A percentile compares a stretch with the other conserved stretches of the same genome.
Evolutionary conservation across 2,329 filamentous ascomycete genomes (phyloP).

Genomic region (Fusarium palustre): DNA sequence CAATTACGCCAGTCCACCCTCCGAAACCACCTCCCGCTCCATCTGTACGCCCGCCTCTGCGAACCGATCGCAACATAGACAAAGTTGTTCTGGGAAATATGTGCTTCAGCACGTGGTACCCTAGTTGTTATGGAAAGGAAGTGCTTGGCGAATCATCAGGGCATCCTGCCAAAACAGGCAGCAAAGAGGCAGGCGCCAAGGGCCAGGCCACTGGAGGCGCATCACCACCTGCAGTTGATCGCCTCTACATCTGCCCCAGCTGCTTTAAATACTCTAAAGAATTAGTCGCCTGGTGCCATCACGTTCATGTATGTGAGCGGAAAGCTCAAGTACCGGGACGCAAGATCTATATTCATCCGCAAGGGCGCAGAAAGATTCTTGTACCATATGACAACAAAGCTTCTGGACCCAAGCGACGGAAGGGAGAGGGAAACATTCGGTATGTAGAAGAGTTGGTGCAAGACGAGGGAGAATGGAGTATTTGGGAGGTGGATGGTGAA

Average conservation of each 20-base stretch:
- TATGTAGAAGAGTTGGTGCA: constrained; percentile 59
- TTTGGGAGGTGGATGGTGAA: constrained; percentile 94
- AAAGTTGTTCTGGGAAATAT: constrained; percentile 88
- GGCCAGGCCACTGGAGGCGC: constrained; percentile 45
- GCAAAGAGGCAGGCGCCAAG: constrained; percentile 47
- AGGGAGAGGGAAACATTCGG: constrained; percentile 52
- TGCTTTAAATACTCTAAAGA: constrained; percentile 92
- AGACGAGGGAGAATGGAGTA: constrained; percentile 80
- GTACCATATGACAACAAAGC: constrained; percentile 50
- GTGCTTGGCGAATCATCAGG: constrained; percentile 65
- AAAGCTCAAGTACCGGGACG: constrained; percentile 69
- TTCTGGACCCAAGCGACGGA: constrained; percentile 54
- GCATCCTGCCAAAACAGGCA: constrained; percentile 46
- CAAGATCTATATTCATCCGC: constrained; percentile 77
- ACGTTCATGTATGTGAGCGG: constrained; percentile 68
- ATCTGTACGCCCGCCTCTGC: constrained; percentile 52
- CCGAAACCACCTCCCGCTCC: constrained; percentile 51
- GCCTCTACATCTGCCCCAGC: constrained; percentile 87
- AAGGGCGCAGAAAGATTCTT: constrained; percentile 56
- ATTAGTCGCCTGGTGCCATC: constrained; percentile 67
- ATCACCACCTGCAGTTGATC: constrained; percentile 64
- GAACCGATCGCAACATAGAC: constrained; percentile 80
- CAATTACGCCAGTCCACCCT: constrained; percentile 51
- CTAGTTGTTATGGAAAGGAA: constrained; percentile 87
- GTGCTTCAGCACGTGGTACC: constrained; percentile 91